These are phyloP conservation scores for Cadophora gregata DNA, from an alignment of 2,329 filamentous ascomycete species.

Conservation along the genomic window DNA sequence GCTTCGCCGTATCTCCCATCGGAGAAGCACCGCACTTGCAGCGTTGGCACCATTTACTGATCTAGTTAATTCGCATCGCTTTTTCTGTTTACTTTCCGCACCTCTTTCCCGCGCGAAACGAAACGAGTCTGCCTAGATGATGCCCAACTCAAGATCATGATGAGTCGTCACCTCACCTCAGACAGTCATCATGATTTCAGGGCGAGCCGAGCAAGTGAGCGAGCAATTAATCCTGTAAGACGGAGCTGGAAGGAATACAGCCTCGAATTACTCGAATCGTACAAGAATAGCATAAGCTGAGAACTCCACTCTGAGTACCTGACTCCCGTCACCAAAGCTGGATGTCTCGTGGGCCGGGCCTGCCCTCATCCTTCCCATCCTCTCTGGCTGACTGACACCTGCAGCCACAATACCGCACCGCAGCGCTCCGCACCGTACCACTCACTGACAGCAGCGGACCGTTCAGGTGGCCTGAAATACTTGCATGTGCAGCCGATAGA, in stretches of 20 bases:
- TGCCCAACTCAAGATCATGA: conserved; percentile 20
- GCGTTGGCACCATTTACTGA: conserved; percentile 1
- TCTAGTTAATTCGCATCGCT: background rate
- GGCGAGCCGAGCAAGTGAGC: conserved; percentile 21
- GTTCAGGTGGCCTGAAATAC: conserved; percentile 28
- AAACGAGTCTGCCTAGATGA: conserved; percentile 22
- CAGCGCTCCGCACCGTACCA: background rate
- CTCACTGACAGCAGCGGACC: conserved; percentile 16
- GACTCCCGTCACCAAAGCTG: background rate
- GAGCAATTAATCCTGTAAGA: background rate
- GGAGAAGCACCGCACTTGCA: background rate
- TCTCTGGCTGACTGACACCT: conserved; percentile 7
- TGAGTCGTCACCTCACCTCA: conserved; percentile 18
- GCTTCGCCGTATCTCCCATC: background rate
- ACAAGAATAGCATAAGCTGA: conserved; percentile 23
- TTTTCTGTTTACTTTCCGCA: background rate
- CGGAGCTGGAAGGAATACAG: conserved; percentile 17
- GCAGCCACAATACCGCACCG: background rate
- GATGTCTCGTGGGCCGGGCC: background rate
- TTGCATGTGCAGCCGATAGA: conserved; percentile 20
- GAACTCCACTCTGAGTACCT: background rate
- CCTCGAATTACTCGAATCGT: conserved; percentile 19
- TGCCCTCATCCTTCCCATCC: background rate
- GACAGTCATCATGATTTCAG: conserved; percentile 20
- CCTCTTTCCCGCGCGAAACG: background rate